Conservation (phyloP, 129 eudicot genomes). For the Arctium lappa region DNA sequence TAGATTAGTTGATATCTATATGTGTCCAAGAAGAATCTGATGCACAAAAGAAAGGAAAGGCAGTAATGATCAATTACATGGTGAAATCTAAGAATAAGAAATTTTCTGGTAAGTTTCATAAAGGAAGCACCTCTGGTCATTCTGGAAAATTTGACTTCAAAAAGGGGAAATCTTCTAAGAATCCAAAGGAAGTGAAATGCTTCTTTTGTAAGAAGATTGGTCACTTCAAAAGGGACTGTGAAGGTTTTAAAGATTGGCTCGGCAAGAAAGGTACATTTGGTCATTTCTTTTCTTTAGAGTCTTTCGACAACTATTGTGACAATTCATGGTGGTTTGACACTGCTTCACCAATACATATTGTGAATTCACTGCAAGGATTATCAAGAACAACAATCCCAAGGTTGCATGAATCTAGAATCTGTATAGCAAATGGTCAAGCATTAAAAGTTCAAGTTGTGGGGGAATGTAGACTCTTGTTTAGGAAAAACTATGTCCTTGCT, state of each 20-base stretch:
- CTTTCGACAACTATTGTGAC: not conserved
- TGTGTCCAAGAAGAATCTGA: not conserved
- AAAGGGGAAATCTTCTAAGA: not conserved
- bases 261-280: not conserved
- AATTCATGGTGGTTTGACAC: constrained; percentile 3
- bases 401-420: not conserved
- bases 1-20: not conserved
- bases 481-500: not conserved
- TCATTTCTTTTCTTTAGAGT: not conserved
- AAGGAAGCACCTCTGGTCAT: not conserved
- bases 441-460: not conserved
- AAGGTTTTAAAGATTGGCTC: not conserved
- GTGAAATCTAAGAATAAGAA: not conserved
- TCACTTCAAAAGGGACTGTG: not conserved
- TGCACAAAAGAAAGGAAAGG: not conserved
- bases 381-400: not conserved
- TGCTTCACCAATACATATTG: not conserved
- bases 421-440: not conserved
- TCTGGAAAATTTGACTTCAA: not conserved
- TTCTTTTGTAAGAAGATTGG: not conserved
- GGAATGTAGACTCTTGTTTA: not conserved
- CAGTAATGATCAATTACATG: not conserved
- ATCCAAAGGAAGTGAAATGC: not conserved
- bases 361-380: not conserved
- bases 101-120: not conserved